Evolutionary conservation across 2,329 filamentous ascomycete genomes (phyloP).

Genomic region (Trichoderma hamatum): DNA sequence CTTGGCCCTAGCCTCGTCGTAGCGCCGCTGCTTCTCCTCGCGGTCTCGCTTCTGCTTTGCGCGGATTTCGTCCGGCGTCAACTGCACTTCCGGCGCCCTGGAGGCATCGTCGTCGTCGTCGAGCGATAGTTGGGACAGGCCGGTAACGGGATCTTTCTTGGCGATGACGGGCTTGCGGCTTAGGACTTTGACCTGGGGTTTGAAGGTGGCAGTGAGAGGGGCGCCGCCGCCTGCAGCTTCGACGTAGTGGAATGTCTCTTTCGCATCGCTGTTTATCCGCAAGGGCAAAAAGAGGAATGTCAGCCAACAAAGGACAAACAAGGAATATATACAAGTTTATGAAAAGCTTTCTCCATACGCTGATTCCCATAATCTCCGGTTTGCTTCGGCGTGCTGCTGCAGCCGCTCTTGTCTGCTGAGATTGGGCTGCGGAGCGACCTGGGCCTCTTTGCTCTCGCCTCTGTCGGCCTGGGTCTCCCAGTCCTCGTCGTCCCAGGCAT

Average conservation of each 20-base stretch:
- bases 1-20: conserved; percentile 85
- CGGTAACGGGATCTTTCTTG: conserved; percentile 57
- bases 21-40: conserved; percentile 87
- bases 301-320: background rate
- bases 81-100: conserved; percentile 63
- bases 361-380: conserved; percentile 85
- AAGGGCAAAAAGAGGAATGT: background rate
- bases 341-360: conserved; percentile 61
- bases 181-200: conserved; percentile 80
- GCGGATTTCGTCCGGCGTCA: conserved; percentile 75
- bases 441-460: conserved; percentile 42
- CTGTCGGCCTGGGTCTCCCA: conserved; percentile 80
- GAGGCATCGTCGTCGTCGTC: conserved; percentile 63
- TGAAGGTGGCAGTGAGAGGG: conserved; percentile 69
- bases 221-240: conserved; percentile 62
- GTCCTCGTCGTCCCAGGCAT: conserved; percentile 91
- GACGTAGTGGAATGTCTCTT: conserved; percentile 72
- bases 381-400: conserved; percentile 79
- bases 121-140: conserved; percentile 49
- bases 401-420: conserved; percentile 76
- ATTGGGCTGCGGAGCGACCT: conserved; percentile 43
- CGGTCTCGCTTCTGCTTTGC: conserved; percentile 76
- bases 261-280: conserved; percentile 62
- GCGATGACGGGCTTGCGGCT: conserved; percentile 76
- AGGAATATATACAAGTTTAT: background rate